Percentiles rank a stretch among this genome's conserved stretches.
Conservation (phyloP, 2,329 filamentous ascomycete genomes). For the Metarhizium rileyi region DNA sequence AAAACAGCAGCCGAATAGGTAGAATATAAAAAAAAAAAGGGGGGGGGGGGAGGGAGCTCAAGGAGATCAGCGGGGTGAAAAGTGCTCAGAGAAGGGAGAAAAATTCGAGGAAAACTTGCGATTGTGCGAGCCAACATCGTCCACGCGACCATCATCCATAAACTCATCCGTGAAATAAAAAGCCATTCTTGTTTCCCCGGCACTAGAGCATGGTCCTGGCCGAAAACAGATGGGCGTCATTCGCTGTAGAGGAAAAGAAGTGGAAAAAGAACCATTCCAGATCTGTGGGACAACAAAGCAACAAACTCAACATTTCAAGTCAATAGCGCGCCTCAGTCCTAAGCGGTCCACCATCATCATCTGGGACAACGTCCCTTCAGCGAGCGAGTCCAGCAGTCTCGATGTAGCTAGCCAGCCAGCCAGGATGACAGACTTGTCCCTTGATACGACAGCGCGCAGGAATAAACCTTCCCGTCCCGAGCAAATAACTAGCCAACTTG, state of each 20-base stretch:
- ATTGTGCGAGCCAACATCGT: neutral
- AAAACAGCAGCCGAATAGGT: constrained; percentile 3
- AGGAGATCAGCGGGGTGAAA: neutral
- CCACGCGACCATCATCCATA: neutral
- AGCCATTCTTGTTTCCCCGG: constrained; percentile 2
- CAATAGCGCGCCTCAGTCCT: neutral
- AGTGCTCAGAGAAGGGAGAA: neutral
- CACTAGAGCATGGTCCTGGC: too few relatives aligned
- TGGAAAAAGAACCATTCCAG: too few relatives aligned
- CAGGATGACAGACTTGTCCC: too few relatives aligned
- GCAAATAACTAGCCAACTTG: too few relatives aligned
- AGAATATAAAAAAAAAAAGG: neutral
- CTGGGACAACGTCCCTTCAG: too few relatives aligned
- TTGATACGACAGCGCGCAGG: too few relatives aligned
- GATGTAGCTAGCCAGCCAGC: too few relatives aligned
- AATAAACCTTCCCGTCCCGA: too few relatives aligned
- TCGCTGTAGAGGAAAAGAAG: neutral
- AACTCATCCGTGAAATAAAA: constrained; percentile 3
- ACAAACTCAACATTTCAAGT: neutral
- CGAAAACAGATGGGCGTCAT: too few relatives aligned
- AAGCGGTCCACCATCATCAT: neutral
- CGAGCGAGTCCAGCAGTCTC: too few relatives aligned
- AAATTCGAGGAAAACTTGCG: constrained; percentile 2
- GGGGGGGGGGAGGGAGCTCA: neutral
- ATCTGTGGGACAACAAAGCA: too few relatives aligned